phyloP scores from a whole-genome alignment of 805 yeast genomes.

The Nakazawaea laoshanensis region DNA sequence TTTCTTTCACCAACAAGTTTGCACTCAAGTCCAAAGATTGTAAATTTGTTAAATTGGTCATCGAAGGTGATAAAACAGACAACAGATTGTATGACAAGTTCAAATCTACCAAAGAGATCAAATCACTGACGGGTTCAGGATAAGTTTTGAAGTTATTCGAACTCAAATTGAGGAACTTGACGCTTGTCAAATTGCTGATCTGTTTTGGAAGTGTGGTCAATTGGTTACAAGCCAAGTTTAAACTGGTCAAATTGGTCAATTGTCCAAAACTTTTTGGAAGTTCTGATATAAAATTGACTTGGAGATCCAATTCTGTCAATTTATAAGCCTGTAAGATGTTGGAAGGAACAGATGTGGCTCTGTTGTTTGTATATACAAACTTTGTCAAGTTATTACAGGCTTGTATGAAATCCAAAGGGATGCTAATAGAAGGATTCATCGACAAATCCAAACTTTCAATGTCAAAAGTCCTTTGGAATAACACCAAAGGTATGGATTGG shows the following conservation, averaged over 20 bases:
- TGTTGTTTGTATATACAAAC: conserved; percentile 62
- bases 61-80: conserved; percentile 46
- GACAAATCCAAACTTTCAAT: conserved; percentile 78
- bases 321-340: conserved; percentile 64
- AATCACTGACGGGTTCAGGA: conserved; percentile 58
- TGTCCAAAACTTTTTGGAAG: conserved; percentile 50
- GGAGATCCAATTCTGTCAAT: conserved; percentile 61
- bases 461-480: conserved; percentile 73
- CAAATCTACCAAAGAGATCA: conserved; percentile 52
- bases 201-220: conserved; percentile 52
- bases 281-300: conserved; percentile 65
- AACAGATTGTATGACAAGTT: conserved; percentile 81
- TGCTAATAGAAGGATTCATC: conserved; percentile 74
- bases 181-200: conserved; percentile 44
- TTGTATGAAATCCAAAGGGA: conserved; percentile 83
- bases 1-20: conserved; percentile 45
- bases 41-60: conserved; percentile 51
- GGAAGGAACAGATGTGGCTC: conserved; percentile 66
- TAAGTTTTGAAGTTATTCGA: conserved; percentile 62
- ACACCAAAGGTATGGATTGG: conserved; percentile 76
- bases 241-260: conserved; percentile 43
- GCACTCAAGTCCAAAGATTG: conserved; percentile 69
- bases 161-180: conserved; percentile 62
- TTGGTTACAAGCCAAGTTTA: conserved; percentile 72
- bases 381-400: conserved; percentile 61